Evolutionary conservation across 192 early-diverging fungal species (phyloP), one percentile per base, ranked within the genome.

Genomic region (Backusella sp.): DNA sequence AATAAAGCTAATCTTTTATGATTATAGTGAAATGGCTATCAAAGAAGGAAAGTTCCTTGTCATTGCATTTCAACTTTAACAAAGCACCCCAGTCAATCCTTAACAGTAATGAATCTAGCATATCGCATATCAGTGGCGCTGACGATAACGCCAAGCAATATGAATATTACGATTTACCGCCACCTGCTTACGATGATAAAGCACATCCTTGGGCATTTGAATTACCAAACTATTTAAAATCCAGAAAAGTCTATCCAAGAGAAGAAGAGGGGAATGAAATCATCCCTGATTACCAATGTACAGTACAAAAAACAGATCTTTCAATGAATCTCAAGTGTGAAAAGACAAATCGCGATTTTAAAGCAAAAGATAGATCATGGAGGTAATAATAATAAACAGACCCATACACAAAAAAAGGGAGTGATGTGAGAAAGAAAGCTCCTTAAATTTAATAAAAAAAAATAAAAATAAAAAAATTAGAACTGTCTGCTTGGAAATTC

Each of bases 321-420:
- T 86, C 77, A 70, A 68, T 83, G 0, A 76, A 77, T n/a, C 70
- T 85, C 35, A 88, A 88, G 56, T 80, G 82, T n/a, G 86, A 88
- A 72, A 73, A 82, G 28, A 74, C 82, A 35, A 68, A 69, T 15
- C 73, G 39, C n/a, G 74, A 68, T 15, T 76, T 76, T 28, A 59
- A 76, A 73, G 70, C 86, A 0, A 81, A 82, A 4, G 68, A 84
- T 28, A 75, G 86, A 69, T 84, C 83, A n/a, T 88, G 86, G 86
- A 86, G 68, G 82, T 83, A 77, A 62, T 62, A 28, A 62, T 26
- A 23, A 62, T 26, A 62, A 62, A 11, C 26, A 62, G 19, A 53
- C 49, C 17, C 49, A 53, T 32, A 32, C 49, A n/a, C n/a, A 53
- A 21, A 59, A 59, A 59, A 21, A 23, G 23, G n/a, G 53, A 23